Evolutionary conservation across 75 land plant species (phyloP).

Genomic region (Selaginella moellendorffii): DNA sequence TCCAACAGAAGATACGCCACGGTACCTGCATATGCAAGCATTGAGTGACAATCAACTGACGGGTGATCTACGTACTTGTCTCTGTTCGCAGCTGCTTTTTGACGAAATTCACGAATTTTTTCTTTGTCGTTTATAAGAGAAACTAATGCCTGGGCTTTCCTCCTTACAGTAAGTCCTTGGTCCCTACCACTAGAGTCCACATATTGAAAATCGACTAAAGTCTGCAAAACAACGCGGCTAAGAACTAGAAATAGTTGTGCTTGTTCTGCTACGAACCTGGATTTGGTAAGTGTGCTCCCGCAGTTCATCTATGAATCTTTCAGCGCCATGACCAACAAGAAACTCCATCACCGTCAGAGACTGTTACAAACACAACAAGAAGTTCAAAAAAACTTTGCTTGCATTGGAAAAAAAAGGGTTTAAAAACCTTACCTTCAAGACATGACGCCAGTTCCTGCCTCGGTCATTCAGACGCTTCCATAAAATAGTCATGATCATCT

Average conservation of each 20-base stretch:
- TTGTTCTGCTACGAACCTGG: too few relatives aligned
- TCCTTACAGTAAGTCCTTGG: conserved; percentile 69
- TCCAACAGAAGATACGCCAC: not conserved
- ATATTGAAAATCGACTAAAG: conserved; percentile 53
- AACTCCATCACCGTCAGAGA: conserved; percentile 60
- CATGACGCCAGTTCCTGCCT: conserved; percentile 78
- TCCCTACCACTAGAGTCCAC: conserved; percentile 67
- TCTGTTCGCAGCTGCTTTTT: conserved; percentile 65
- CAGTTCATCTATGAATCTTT: conserved; percentile 22
- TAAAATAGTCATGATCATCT: conserved; percentile 57
- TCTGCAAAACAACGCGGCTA: conserved; percentile 21
- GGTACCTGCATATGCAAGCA: not conserved
- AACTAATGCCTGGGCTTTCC: conserved; percentile 49
- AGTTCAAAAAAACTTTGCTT: conserved; percentile 3
- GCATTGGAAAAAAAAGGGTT: not conserved
- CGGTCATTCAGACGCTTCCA: conserved; percentile 69
- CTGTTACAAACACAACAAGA: conserved; percentile 21
- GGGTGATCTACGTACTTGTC: conserved; percentile 48
- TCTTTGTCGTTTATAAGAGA: conserved; percentile 55
- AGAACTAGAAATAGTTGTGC: not conserved
- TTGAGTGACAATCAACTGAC: not conserved
- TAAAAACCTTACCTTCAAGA: conserved; percentile 56
- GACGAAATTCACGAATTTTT: conserved; percentile 49
- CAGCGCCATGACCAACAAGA: conserved; percentile 29
- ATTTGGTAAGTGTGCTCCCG: conserved; percentile 21